phyloP scores from a whole-genome alignment of 2,329 filamentous ascomycete genomes.

The Aureobasidium zeae region DNA sequence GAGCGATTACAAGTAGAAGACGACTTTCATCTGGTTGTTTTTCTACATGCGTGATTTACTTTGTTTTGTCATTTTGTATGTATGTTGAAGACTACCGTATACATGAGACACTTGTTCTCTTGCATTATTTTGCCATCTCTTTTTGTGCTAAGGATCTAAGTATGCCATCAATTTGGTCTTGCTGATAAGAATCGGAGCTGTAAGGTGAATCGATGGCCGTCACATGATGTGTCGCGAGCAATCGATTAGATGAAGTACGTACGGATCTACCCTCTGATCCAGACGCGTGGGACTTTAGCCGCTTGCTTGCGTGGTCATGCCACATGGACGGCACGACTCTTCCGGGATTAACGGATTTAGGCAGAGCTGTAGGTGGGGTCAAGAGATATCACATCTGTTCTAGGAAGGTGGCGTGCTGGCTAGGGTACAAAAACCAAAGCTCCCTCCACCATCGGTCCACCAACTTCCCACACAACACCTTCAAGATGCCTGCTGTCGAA shows the following conservation, averaged over 20 bases:
- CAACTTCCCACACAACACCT: neutral
- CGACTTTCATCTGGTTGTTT: neutral
- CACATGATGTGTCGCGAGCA: no score
- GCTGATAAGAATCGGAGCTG: no score
- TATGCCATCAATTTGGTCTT: no score
- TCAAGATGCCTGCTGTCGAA: slow-evolving; percentile 29
- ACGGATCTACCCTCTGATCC: no score
- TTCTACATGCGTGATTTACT: no score
- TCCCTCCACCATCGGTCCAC: neutral
- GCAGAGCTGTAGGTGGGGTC: slow-evolving; percentile 3
- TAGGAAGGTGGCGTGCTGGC: slow-evolving; percentile 9
- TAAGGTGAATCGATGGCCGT: no score
- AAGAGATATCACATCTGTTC: slow-evolving; percentile 1
- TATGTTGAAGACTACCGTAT: slow-evolving; percentile 12
- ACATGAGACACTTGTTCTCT: neutral
- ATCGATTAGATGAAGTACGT: no score
- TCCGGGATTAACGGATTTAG: slow-evolving; percentile 3
- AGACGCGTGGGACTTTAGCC: no score
- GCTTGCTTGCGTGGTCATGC: no score
- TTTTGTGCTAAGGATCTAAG: no score
- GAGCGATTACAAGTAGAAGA: slow-evolving; percentile 28
- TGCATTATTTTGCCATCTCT: neutral
- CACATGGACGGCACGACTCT: no score
- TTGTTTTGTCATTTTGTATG: slow-evolving; percentile 8
- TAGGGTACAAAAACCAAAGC: slow-evolving; percentile 10